Evolutionary conservation across 2,329 filamentous ascomycete genomes (phyloP), one percentile per base, ranked within the genome.

Genomic region (Fusarium proliferatum): DNA sequence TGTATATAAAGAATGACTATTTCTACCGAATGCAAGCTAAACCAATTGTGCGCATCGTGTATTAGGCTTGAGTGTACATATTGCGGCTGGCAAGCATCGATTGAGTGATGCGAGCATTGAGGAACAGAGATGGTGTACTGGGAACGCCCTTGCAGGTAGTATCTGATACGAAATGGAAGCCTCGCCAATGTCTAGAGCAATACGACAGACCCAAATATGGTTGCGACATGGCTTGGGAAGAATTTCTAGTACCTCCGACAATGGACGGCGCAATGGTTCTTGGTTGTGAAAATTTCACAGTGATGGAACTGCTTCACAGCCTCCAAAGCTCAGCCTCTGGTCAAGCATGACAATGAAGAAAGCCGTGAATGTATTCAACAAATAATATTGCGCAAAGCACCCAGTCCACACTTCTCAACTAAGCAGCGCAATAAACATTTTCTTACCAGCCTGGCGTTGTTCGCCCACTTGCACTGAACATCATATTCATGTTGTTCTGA

Each of bases 351-450:
- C n/a, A 52, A 15, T 15, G 16, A 26, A 15, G n/a, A 26, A 2
- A 5, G 11, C 13, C 3, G 16, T 23, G 5, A 23, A 34, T 23
- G 11, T 10, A 34, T 17, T 23, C 4, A 34, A 8, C 5, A 4
- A 19, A 23, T 13, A 30, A 23, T 6, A 10, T 19, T 19, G 2
- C 6, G 3, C 16, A 9, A 2, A 51, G 8, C 2, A 7, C 0
- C 4, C 4, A 51, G 16, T 19, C 8, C 3, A 7, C 3, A 34
- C 0, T 19, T 7, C 3, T 4, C 5, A 8, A 5, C 6, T 0
- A 2, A 13, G 6, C 1, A 19, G 16, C 30, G 0, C 11, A 51
- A 51, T 19, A 10, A 23, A 34, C 2, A 51, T 4, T 2, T 2
- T 15, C 3, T 13, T 8, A 34, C 2, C 48, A 48, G 11, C 9